Evolutionary conservation across 805 yeast genomes (phyloP).

Genomic region (Brettanomyces sp.): DNA sequence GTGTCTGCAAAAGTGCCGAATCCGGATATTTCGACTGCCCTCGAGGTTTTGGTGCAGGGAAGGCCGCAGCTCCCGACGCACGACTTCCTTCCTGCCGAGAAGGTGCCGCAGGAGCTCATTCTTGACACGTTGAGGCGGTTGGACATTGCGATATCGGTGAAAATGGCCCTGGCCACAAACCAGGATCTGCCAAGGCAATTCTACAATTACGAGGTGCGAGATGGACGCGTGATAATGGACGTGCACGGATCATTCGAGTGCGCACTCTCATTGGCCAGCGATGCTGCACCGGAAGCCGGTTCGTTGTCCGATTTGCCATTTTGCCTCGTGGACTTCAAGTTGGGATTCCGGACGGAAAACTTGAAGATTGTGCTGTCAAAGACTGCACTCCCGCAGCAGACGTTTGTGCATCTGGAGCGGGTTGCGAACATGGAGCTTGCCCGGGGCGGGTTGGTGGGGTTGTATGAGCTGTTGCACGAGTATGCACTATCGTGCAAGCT

Average conservation of each 20-base stretch:
- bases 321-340: constrained; percentile 67
- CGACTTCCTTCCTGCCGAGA: constrained; percentile 39
- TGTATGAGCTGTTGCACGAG: constrained; percentile 47
- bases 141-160: constrained; percentile 62
- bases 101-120: constrained; percentile 46
- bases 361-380: constrained; percentile 19
- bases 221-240: constrained; percentile 68
- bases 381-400: constrained; percentile 21
- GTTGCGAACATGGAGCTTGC: constrained; percentile 45
- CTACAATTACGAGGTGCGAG: constrained; percentile 50
- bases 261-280: constrained; percentile 53
- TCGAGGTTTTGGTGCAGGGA: constrained; percentile 75
- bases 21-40: constrained; percentile 80
- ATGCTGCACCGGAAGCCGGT: neutral
- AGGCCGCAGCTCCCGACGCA: constrained; percentile 66
- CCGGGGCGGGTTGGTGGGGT: constrained; percentile 36
- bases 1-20: constrained; percentile 87
- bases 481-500: constrained; percentile 60
- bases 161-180: constrained; percentile 52
- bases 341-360: constrained; percentile 43
- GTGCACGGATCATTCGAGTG: constrained; percentile 61
- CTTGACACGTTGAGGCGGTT: constrained; percentile 56
- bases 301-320: constrained; percentile 45
- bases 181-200: constrained; percentile 58
- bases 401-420: constrained; percentile 39